Base-by-base conservation (phyloP, 2,329 filamentous ascomycete species). In the Penicillium psychrosexuale region DNA sequence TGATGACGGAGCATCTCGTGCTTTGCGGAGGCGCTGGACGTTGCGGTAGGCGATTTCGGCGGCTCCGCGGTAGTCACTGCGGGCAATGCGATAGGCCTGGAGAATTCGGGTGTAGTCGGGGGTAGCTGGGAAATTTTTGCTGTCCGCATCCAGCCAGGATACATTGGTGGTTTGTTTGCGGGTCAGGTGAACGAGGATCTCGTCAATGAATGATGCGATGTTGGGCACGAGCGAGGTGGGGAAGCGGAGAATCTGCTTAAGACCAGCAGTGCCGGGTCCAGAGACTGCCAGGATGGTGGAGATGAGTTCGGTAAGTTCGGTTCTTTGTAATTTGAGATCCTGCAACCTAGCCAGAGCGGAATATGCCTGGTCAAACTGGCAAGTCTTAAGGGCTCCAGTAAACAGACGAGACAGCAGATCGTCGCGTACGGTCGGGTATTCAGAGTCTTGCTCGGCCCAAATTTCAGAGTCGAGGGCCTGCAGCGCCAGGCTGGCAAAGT, bases 401-500 rank as follows among this genome's bases (percentile, higher is more conserved):
- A 97, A 97, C 2, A 96, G 81, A 3, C 91, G 87, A 61, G 85
- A 88, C 19, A 95, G 84, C 66, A 97, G 84, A 57, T 95, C 89
- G 1, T 82, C 83, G 56, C 83, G 82, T 55, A 84, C 71, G 38
- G 71, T 61, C 5, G 62, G 53, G 53, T 73, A 76, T 36, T 78
- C 72, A 2, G 67, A 58, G 37, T 73, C 66, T 52, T 70, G 65
- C 36, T 70, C 67, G 17, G 64, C 68, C 44, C 65, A 65, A 15
- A 64, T 59, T 54, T 72, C 68, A 22, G 70, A 66, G 31, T 70
- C 66, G 34, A 76, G 61, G 31, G 89, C 88, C 65, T 90, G 86
- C 39, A 95, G 77, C 6, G 89, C 86, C 24, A 92, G 77, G 37
- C 85, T 83, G 37, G 90, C 86, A 77, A 96, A 97, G 61, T 96